phyloP scores from a whole-genome alignment of 345 rosid species.

The Balakata baccata region DNA sequence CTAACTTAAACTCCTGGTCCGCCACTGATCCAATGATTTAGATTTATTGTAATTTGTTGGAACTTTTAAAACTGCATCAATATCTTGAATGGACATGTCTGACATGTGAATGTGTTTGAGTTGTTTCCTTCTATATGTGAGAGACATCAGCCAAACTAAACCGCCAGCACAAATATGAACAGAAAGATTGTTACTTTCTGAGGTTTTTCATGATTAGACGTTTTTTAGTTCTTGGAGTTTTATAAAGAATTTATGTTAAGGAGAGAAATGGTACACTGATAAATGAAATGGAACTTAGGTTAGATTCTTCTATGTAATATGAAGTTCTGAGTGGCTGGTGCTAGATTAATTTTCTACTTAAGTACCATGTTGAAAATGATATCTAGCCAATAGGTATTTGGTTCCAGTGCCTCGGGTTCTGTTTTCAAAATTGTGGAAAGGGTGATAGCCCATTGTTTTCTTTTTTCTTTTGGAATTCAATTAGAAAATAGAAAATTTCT shows the following conservation, averaged over 20 bases:
- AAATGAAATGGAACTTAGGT: background rate
- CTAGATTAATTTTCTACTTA: background rate
- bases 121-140: background rate
- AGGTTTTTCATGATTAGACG: background rate
- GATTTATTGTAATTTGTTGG: background rate
- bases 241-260: background rate
- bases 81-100: background rate
- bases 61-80: background rate
- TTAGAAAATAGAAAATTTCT: background rate
- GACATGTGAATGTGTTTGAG: background rate
- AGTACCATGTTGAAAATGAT: no score
- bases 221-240: background rate
- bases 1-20: no score
- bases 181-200: background rate
- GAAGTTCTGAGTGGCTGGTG: background rate
- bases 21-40: no score
- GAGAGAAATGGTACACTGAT: background rate
- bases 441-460: background rate
- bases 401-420: background rate
- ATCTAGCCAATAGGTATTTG: background rate
- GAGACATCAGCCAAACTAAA: background rate
- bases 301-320: background rate
- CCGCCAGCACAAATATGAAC: background rate
- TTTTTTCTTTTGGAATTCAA: background rate
- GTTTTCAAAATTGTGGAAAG: background rate